phyloP scores from a whole-genome alignment of 2,329 filamentous ascomycete species.

The Hansfordia pulvinata region DNA sequence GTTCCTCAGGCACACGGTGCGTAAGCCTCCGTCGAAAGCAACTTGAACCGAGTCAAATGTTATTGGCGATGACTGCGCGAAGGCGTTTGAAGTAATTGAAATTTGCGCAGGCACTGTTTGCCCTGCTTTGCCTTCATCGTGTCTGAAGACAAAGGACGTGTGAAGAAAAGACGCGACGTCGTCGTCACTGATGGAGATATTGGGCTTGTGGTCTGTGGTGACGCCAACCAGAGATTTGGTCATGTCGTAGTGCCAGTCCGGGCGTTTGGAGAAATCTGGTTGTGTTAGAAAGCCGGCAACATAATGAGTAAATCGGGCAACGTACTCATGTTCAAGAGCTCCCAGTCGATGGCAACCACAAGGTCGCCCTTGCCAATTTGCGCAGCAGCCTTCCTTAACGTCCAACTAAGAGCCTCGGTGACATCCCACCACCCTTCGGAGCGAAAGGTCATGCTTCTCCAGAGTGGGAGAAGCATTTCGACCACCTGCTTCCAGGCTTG shows the following conservation, averaged over 20 bases:
- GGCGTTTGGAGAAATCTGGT: conserved; percentile 37
- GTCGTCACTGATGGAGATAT: conserved; percentile 35
- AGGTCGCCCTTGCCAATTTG: conserved; percentile 37
- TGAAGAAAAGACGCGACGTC: conserved; percentile 38
- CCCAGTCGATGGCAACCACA: conserved; percentile 51
- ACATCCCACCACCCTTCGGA: conserved; percentile 46
- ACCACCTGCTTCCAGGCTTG: conserved; percentile 40
- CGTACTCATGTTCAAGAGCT: conserved; percentile 45
- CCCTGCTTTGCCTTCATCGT: conserved; percentile 46
- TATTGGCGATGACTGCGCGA: conserved; percentile 35
- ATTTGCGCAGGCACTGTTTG: conserved; percentile 45
- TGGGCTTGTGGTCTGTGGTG: conserved; percentile 26
- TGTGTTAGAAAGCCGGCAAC: conserved; percentile 8
- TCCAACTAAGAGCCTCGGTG: conserved; percentile 46
- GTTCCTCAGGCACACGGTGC: conserved; percentile 37
- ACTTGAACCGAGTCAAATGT: conserved; percentile 36
- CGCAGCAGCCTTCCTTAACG: conserved; percentile 41
- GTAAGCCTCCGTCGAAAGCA: conserved; percentile 43
- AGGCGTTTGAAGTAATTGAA: conserved; percentile 40
- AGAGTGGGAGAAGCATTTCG: conserved; percentile 39
- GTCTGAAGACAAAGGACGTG: conserved; percentile 42
- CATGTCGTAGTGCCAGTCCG: conserved; percentile 49
- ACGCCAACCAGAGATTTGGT: conserved; percentile 39
- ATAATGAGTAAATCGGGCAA: conserved; percentile 4
- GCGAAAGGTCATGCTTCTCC: conserved; percentile 42